Percentiles rank a stretch among this genome's conserved stretches.
phyloP scores from a whole-genome alignment of 2,329 filamentous ascomycete species.

The Xylariaceae sp. region DNA sequence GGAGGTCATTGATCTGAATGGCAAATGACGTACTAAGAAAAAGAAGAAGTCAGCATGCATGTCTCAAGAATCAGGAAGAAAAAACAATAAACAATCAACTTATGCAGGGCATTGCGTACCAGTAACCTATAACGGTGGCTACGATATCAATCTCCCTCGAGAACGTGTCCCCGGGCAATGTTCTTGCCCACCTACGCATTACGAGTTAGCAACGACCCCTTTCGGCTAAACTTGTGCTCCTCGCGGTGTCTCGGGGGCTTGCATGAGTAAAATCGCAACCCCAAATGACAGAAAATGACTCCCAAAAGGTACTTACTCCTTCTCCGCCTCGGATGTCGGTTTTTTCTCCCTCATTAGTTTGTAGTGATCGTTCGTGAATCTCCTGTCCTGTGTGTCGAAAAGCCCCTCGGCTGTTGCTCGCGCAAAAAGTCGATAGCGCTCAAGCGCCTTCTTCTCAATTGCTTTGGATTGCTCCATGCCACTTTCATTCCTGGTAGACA shows the following conservation, averaged over 20 bases:
- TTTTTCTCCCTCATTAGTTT: slow-evolving; percentile 7
- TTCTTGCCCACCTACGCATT: slow-evolving; percentile 33
- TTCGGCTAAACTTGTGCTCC: too few species aligned
- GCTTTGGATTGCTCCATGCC: slow-evolving; percentile 17
- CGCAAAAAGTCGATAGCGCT: slow-evolving; percentile 44
- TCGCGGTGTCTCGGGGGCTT: too few species aligned
- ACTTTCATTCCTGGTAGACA: slow-evolving; percentile 53
- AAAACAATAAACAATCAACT: too few species aligned
- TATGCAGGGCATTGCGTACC: too few species aligned
- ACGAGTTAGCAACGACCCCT: too few species aligned
- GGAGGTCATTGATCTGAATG: too few species aligned
- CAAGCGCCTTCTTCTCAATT: slow-evolving; percentile 28
- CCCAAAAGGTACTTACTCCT: slow-evolving; percentile 41
- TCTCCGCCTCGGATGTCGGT: slow-evolving; percentile 45
- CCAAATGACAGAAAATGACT: too few species aligned
- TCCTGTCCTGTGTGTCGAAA: slow-evolving; percentile 1
- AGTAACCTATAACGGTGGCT: slow-evolving; percentile 63
- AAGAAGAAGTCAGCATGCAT: too few species aligned
- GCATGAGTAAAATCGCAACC: too few species aligned
- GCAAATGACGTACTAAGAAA: too few species aligned
- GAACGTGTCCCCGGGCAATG: slow-evolving; percentile 56
- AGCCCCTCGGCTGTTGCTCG: slow-evolving; percentile 39
- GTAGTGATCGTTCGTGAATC: slow-evolving; percentile 28
- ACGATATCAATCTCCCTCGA: slow-evolving; percentile 57
- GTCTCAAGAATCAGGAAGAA: too few species aligned